Evolutionary conservation across 2,329 filamentous ascomycete genomes (phyloP).

Genomic region (Stagonosporopsis chrysanthemi): DNA sequence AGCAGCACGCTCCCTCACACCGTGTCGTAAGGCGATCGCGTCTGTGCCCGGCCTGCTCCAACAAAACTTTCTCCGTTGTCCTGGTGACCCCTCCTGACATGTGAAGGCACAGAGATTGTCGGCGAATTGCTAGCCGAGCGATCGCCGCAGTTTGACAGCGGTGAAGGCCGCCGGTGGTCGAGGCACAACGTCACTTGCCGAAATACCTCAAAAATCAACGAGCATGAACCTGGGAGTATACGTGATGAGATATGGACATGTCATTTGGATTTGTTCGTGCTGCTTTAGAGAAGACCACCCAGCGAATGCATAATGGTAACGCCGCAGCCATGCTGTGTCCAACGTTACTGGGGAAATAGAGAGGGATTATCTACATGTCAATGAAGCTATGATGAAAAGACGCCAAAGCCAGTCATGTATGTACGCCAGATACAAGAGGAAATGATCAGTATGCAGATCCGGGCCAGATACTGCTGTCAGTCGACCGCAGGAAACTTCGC

Average conservation of each 20-base stretch:
- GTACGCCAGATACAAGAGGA: background rate
- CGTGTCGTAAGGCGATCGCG: slow-evolving; percentile 17
- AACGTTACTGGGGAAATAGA: background rate
- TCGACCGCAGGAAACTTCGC: slow-evolving; percentile 6
- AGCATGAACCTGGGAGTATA: slow-evolving; percentile 8
- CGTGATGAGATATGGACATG: slow-evolving; percentile 1
- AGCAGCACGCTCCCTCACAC: slow-evolving; percentile 10
- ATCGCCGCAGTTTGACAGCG: slow-evolving; percentile 10
- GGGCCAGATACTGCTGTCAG: slow-evolving; percentile 5
- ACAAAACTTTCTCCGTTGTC: slow-evolving; percentile 16
- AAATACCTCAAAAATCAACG: background rate
- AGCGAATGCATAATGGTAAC: slow-evolving; percentile 10
- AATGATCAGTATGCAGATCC: slow-evolving; percentile 2
- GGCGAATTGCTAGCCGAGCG: slow-evolving; percentile 16
- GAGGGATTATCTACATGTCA: slow-evolving; percentile 11
- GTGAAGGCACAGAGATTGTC: slow-evolving; percentile 10
- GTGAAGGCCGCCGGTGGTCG: slow-evolving; percentile 7
- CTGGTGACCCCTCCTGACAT: slow-evolving; percentile 17
- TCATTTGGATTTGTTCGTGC: slow-evolving; percentile 2
- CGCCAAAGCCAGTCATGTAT: background rate
- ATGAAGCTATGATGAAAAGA: background rate
- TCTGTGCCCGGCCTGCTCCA: slow-evolving; percentile 11
- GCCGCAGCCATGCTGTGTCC: slow-evolving; percentile 17
- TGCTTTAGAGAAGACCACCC: slow-evolving; percentile 5
- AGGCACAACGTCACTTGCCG: slow-evolving; percentile 6